Evolutionary conservation across 306 rosid genomes (phyloP), one percentile per base, ranked within the genome.

Genomic region (Castanea mollissima): DNA sequence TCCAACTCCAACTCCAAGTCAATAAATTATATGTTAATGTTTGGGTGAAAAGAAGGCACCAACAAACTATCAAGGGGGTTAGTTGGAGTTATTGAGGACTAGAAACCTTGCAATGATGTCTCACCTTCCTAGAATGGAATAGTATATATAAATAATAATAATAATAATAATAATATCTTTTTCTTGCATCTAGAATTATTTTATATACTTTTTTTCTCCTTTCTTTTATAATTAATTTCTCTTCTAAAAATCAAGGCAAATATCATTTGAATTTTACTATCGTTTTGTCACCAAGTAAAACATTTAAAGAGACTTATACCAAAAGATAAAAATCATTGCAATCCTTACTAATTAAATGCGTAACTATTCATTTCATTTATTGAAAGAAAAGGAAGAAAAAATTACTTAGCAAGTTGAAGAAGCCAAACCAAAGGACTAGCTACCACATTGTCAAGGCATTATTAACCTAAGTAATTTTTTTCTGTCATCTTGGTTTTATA

Each of bases 11-110:
- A 32, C 41, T 6, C 46, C 11, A 41, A 41, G 46, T 41, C 46
- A 41, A 41, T 41, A 41, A 10, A 41, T 41, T 41, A 81, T 51
- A 74, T 49, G 55, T 29, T 59, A 23, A 68, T 41, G 46, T 41
- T 41, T 41, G 46, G 75, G 69, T 85, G 86, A 74, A 86, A 80
- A 87, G 60, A 75, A 86, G 83, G 86, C 85, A 81, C 76, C 86
- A 80, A 80, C 84, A 77, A 82, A 82, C 79, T 49, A 46, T 85
- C 81, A 71, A 77, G 76, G 78, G 21, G 80, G 80, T 88, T 88
- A 74, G 82, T 85, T 79, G 71, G 71, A 84, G 68, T 60, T 76
- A 57, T 83, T 31, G 19, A 76, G 35, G 76, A 77, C 79, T 73
- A 69, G 41, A 81, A 82, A 55, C 44, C 73, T 23, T 74, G 78